These are phyloP conservation scores for Isabelozyma heimii DNA, from an alignment of 805 yeast genomes.

Conservation along the genomic window DNA sequence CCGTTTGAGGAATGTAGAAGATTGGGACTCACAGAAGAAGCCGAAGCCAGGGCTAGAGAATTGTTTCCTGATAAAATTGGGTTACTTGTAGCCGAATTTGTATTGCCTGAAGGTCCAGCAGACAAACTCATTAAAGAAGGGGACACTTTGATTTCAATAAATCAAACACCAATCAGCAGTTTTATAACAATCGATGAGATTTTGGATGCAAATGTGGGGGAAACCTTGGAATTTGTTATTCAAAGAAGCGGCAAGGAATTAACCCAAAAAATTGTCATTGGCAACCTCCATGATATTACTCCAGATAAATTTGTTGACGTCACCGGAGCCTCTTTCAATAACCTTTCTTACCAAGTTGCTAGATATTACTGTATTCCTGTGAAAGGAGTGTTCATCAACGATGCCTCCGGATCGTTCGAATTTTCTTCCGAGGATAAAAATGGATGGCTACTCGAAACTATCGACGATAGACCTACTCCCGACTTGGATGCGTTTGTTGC, in stretches of 20 bases:
- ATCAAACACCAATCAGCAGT: slow-evolving; percentile 60
- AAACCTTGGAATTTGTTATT: slow-evolving; percentile 51
- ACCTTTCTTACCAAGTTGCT: slow-evolving; percentile 85
- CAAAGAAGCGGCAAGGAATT: slow-evolving; percentile 74
- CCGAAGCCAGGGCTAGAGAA: slow-evolving; percentile 67
- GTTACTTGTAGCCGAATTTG: slow-evolving; percentile 75
- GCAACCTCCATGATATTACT: slow-evolving; percentile 76
- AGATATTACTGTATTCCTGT: slow-evolving; percentile 81
- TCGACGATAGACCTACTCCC: slow-evolving; percentile 75
- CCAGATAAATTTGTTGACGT: slow-evolving; percentile 80
- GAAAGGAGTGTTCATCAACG: slow-evolving; percentile 75
- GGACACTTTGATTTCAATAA: slow-evolving; percentile 74
- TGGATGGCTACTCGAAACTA: slow-evolving; percentile 80
- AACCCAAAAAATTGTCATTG: slow-evolving; percentile 52
- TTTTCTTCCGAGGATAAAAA: slow-evolving; percentile 54
- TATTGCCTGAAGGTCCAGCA: slow-evolving; percentile 85
- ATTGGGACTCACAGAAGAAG: slow-evolving; percentile 73
- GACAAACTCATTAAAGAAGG: slow-evolving; percentile 75
- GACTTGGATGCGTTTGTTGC: slow-evolving; percentile 72
- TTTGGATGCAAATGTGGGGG: slow-evolving; percentile 67
- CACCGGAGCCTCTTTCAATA: slow-evolving; percentile 84
- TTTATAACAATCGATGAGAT: slow-evolving; percentile 83
- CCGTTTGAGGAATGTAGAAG: slow-evolving; percentile 91
- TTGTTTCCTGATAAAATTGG: slow-evolving; percentile 76
- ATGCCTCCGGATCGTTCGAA: slow-evolving; percentile 75